Percentiles rank a stretch among this genome's conserved stretches.
Evolutionary conservation across 2,329 filamentous ascomycete species (phyloP).

Genomic region (Ceratocystis papillata): DNA sequence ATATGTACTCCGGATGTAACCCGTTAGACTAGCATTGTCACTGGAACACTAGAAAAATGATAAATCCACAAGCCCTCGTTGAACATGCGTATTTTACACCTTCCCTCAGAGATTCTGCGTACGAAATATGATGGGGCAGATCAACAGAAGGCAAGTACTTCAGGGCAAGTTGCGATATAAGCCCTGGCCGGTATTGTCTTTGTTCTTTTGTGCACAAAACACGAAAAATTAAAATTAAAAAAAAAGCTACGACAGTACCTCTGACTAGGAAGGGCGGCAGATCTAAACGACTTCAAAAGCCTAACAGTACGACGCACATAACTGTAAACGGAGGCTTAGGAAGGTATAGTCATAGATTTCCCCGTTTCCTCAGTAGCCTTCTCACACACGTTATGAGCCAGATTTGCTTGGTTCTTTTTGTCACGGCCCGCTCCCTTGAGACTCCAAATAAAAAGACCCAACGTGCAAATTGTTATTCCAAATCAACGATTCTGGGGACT

Average conservation of each 20-base stretch:
- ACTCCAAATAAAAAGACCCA: neutral
- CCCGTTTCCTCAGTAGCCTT: neutral
- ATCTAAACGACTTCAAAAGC: neutral
- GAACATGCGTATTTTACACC: neutral
- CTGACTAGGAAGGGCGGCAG: neutral
- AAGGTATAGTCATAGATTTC: neutral
- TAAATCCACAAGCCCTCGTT: neutral
- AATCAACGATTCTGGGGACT: neutral
- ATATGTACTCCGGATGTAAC: neutral
- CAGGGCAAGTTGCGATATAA: slow-evolving; percentile 2
- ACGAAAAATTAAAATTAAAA: neutral
- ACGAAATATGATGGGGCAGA: neutral
- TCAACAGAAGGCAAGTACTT: slow-evolving; percentile 3
- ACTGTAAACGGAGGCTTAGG: neutral
- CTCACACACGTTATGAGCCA: neutral
- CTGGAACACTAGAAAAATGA: neutral
- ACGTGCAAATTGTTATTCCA: neutral
- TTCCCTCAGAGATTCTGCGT: neutral
- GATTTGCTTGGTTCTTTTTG: neutral
- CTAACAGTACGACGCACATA: neutral
- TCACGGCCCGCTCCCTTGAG: neutral
- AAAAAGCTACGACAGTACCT: neutral
- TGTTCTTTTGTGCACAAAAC: slow-evolving; percentile 4
- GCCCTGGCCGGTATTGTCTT: neutral
- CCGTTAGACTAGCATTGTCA: neutral